Evolutionary conservation across 148 eudicot species (phyloP).

Genomic region (Hydrangea macrophylla): DNA sequence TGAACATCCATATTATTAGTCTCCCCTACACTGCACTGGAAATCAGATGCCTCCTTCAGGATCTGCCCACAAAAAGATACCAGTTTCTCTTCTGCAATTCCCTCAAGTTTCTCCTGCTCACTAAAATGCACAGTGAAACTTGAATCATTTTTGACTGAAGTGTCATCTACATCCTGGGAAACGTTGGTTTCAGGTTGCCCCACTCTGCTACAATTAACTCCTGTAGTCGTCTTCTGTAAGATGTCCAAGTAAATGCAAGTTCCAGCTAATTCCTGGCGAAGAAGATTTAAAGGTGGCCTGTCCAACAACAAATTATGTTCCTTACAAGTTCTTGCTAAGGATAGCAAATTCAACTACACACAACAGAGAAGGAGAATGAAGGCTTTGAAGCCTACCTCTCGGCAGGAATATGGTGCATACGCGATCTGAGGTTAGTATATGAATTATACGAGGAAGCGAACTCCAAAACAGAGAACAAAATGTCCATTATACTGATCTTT

Average conservation of each 20-base stretch:
- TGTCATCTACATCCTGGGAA: constrained; percentile 7
- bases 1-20: constrained; percentile 83
- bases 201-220: constrained; percentile 28
- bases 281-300: constrained; percentile 89
- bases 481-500: constrained; percentile 81
- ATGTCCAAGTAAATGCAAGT: constrained; percentile 85
- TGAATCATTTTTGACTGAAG: constrained; percentile 16
- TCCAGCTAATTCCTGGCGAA: constrained; percentile 88
- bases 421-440: constrained; percentile 71
- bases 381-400: constrained; percentile 54
- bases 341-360: not conserved
- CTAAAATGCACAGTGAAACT: constrained; percentile 18
- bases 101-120: constrained; percentile 53
- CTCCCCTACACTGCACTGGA: constrained; percentile 75
- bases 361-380: not conserved
- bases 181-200: constrained; percentile 16
- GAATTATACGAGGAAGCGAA: constrained; percentile 97
- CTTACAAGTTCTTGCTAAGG: constrained; percentile 3
- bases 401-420: constrained; percentile 75
- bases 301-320: constrained; percentile 25
- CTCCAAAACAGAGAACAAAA: constrained; percentile 84
- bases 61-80: constrained; percentile 87
- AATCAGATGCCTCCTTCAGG: constrained; percentile 90
- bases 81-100: constrained; percentile 80
- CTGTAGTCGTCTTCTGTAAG: constrained; percentile 80